These are phyloP conservation scores for Xanthoconium purpureum DNA, from an alignment of 768 basidiomycete genomes.

Conservation along the genomic window DNA sequence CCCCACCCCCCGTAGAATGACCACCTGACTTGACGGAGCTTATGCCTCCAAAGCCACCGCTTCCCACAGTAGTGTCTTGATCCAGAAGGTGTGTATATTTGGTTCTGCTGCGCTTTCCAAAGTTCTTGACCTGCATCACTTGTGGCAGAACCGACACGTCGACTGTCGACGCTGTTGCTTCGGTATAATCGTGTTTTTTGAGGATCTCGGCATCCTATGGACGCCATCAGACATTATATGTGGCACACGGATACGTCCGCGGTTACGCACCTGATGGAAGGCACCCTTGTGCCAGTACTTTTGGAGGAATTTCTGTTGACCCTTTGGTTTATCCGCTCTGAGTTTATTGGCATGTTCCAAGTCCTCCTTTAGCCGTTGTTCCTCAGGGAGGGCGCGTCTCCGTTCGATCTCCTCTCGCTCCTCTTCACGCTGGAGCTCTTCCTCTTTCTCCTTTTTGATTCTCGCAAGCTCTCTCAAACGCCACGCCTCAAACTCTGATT, in stretches of 20 bases:
- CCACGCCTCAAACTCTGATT: conserved; percentile 94
- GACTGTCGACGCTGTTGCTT: conserved; percentile 82
- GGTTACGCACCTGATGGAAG: conserved; percentile 79
- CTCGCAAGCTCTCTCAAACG: conserved; percentile 88
- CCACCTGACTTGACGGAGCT: conserved; percentile 56
- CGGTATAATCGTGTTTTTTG: conserved; percentile 78
- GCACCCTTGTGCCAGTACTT: conserved; percentile 99
- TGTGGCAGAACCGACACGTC: conserved; percentile 88
- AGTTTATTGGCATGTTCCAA: conserved; percentile 78
- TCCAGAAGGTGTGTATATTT: conserved; percentile 96
- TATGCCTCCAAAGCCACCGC: conserved; percentile 64
- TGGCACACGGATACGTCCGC: not conserved
- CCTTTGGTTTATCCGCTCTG: conserved; percentile 87
- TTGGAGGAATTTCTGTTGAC: conserved; percentile 88
- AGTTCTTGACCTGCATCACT: conserved; percentile 97
- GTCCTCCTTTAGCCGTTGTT: conserved; percentile 89
- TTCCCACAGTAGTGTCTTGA: conserved; percentile 78
- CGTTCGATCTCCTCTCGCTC: conserved; percentile 92
- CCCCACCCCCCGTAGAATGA: conserved; percentile 52
- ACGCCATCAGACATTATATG: conserved; percentile 15
- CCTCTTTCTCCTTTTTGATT: conserved; percentile 93
- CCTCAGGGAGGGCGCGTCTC: conserved; percentile 88
- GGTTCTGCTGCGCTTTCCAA: conserved; percentile 86
- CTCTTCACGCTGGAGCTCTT: conserved; percentile 71
- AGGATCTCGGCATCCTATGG: conserved; percentile 85